A percentile compares a stretch with the other conserved stretches of the same genome.
These are phyloP conservation scores for Leccinum arenicola DNA, from an alignment of 768 basidiomycete genomes.

Conservation along the genomic window DNA sequence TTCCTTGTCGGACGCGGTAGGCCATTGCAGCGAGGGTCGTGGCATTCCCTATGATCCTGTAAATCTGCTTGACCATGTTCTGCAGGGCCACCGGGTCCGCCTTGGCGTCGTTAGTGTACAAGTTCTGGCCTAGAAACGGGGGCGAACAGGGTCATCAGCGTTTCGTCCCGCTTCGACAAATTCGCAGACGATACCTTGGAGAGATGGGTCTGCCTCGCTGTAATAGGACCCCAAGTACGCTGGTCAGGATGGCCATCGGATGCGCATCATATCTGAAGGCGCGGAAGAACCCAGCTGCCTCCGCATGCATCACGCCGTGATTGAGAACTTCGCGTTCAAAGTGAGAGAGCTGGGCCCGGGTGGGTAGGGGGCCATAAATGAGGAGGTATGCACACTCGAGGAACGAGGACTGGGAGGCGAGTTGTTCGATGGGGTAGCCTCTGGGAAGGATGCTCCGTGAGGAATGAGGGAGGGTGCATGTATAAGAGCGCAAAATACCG, in stretches of 20 bases:
- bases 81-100: constrained; percentile 65
- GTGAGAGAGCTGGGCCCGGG: constrained; percentile 49
- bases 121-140: constrained; percentile 57
- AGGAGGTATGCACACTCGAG: constrained; percentile 84
- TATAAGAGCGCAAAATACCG: constrained; percentile 41
- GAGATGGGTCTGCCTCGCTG: constrained; percentile 82
- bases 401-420: constrained; percentile 76
- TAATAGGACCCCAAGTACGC: constrained; percentile 89
- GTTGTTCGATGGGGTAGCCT: constrained; percentile 92
- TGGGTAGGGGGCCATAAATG: constrained; percentile 82
- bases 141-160: background rate
- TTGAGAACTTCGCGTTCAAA: constrained; percentile 79
- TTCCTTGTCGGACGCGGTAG: constrained; percentile 87
- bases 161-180: background rate
- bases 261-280: constrained; percentile 88
- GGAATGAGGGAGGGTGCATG: background rate
- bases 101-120: constrained; percentile 69
- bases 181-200: constrained; percentile 53
- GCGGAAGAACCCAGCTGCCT: constrained; percentile 66
- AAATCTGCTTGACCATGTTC: constrained; percentile 91
- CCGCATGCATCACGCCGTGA: constrained; percentile 66
- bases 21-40: constrained; percentile 94
- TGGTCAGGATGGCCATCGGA: constrained; percentile 88
- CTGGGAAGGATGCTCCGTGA: constrained; percentile 34
- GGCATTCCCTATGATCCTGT: constrained; percentile 82